Evolutionary conservation across 768 basidiomycete species (phyloP).

Genomic region (Grammothele lineata): DNA sequence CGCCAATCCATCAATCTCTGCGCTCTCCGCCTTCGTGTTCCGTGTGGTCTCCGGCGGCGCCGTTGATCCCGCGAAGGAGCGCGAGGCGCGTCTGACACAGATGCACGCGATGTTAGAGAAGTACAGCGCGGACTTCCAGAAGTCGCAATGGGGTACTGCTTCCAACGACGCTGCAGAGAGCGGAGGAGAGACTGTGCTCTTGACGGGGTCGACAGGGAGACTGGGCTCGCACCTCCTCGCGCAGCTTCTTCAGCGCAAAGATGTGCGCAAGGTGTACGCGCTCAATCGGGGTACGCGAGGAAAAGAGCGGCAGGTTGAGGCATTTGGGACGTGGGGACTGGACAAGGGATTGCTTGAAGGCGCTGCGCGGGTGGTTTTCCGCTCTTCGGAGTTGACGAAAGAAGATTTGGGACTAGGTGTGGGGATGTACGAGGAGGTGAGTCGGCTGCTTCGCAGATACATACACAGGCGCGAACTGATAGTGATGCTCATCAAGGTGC

Average conservation of each 20-base stretch:
- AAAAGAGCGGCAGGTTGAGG: slow-evolving; percentile 8
- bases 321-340: slow-evolving; percentile 15
- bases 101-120: slow-evolving; percentile 18
- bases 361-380: slow-evolving; percentile 11
- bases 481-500: slow-evolving; percentile 1
- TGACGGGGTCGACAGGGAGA: slow-evolving; percentile 31
- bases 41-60: slow-evolving; percentile 4
- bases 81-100: slow-evolving; percentile 3
- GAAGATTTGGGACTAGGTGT: slow-evolving; percentile 14
- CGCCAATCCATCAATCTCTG: slow-evolving; percentile 16
- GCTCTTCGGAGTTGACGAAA: slow-evolving; percentile 17
- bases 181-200: slow-evolving; percentile 8
- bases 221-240: slow-evolving; percentile 27
- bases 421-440: slow-evolving; percentile 14
- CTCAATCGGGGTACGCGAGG: slow-evolving; percentile 17
- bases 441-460: not conserved
- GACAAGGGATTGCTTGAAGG: slow-evolving; percentile 7
- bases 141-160: not conserved
- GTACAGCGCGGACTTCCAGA: slow-evolving; percentile 13
- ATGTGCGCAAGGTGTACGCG: slow-evolving; percentile 19
- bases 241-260: slow-evolving; percentile 15
- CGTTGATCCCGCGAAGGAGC: slow-evolving; percentile 1
- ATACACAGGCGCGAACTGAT: not conserved
- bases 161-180: not conserved
- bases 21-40: slow-evolving; percentile 8